Conservation (phyloP, 306 rosid genomes). For the Ceratonia siliqua region DNA sequence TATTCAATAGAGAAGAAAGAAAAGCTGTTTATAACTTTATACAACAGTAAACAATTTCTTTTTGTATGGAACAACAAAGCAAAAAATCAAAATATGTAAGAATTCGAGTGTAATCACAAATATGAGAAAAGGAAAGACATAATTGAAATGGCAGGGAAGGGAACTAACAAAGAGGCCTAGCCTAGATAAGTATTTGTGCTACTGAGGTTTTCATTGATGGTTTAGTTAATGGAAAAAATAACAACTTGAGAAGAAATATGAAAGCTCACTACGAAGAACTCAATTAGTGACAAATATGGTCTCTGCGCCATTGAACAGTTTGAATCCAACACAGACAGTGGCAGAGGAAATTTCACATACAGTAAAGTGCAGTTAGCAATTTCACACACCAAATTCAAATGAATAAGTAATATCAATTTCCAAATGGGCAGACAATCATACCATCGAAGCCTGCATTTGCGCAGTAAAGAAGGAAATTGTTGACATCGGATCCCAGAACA, state of each 20-base stretch:
- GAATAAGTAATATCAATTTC: neutral
- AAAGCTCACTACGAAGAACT: neutral
- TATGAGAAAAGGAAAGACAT: neutral
- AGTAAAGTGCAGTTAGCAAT: neutral
- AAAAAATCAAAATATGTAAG: neutral
- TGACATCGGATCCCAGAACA: conserved; percentile 65
- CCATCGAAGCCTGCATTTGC: conserved; percentile 69
- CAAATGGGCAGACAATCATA: conserved; percentile 32
- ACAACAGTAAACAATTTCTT: neutral
- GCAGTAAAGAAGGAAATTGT: conserved; percentile 67
- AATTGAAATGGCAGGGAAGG: neutral
- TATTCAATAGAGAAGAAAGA: neutral
- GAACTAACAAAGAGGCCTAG: neutral
- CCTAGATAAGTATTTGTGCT: neutral
- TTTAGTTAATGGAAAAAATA: neutral
- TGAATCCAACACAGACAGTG: neutral
- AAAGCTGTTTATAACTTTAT: neutral
- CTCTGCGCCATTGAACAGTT: neutral
- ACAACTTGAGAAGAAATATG: neutral
- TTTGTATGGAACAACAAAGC: neutral
- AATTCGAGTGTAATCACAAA: neutral
- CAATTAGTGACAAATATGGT: neutral
- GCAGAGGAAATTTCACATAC: neutral
- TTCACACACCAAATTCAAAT: neutral
- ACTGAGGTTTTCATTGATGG: too few relatives aligned